These are phyloP conservation scores for Plasmodium relictum DNA, from an alignment of 169 alveolate species.

Conservation along the genomic window DNA sequence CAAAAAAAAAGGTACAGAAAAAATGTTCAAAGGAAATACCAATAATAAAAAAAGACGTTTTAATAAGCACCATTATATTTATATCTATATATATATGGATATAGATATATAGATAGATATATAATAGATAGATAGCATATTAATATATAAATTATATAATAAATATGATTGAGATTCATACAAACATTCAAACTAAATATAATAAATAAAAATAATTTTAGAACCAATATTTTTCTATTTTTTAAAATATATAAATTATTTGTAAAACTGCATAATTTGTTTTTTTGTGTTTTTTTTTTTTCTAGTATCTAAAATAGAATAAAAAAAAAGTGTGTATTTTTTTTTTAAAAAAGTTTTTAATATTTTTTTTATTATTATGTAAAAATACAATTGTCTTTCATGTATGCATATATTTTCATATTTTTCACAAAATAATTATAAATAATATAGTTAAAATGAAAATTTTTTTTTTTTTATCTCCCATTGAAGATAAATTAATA, in stretches of 20 bases:
- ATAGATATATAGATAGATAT: not conserved
- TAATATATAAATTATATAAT: no score
- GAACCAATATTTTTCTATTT: no score
- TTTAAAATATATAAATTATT: not conserved
- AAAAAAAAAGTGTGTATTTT: not conserved
- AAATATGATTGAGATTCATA: no score
- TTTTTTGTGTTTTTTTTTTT: constrained; percentile 12
- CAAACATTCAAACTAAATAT: no score
- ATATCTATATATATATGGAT: not conserved
- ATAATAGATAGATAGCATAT: no score
- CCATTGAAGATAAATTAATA: no score
- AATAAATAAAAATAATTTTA: no score
- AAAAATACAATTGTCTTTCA: not conserved
- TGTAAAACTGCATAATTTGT: constrained; percentile 11
- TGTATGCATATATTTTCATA: not conserved
- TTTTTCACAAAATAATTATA: not conserved
- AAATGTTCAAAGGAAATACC: not conserved
- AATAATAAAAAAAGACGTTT: not conserved
- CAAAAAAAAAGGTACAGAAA: constrained; percentile 16
- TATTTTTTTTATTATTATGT: constrained; percentile 2
- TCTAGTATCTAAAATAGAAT: not conserved
- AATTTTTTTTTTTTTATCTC: no score
- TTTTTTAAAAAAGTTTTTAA: not conserved
- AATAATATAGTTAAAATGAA: not conserved
- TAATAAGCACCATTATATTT: not conserved